Evolutionary conservation across 352 stramenopile species (phyloP).

Genomic region (Globisporangium acanthophoron): DNA sequence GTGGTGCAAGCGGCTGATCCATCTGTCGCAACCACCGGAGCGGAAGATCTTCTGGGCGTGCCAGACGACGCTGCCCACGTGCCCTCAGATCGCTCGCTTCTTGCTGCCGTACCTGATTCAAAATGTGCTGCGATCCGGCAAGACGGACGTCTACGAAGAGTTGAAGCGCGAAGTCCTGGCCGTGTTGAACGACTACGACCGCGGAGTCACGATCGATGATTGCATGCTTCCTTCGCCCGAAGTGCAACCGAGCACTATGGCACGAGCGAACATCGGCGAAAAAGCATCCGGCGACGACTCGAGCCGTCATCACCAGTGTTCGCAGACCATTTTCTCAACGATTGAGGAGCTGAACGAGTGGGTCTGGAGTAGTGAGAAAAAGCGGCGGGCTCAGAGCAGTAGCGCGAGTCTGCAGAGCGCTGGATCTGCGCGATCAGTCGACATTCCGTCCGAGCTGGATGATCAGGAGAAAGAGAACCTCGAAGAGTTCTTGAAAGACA

Average conservation of each 20-base stretch:
- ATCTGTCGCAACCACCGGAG: slow-evolving; percentile 75
- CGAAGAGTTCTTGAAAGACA: slow-evolving; percentile 72
- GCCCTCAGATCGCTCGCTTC: slow-evolving; percentile 71
- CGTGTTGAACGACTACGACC: slow-evolving; percentile 67
- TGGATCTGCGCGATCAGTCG: slow-evolving; percentile 28
- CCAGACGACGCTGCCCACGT: slow-evolving; percentile 50
- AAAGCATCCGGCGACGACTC: slow-evolving; percentile 41
- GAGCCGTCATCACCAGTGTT: slow-evolving; percentile 80
- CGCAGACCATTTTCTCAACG: slow-evolving; percentile 80
- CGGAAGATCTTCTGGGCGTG: slow-evolving; percentile 81
- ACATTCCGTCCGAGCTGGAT: slow-evolving; percentile 47
- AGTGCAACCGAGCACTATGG: slow-evolving; percentile 9
- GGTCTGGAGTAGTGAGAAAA: slow-evolving; percentile 84
- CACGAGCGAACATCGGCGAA: slow-evolving; percentile 5
- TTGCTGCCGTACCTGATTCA: slow-evolving; percentile 83
- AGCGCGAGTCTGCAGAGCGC: slow-evolving; percentile 26
- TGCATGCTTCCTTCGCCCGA: slow-evolving; percentile 30
- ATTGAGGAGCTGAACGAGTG: slow-evolving; percentile 87
- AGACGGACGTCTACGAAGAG: slow-evolving; percentile 52
- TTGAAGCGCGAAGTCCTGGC: slow-evolving; percentile 80
- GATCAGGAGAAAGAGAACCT: slow-evolving; percentile 76
- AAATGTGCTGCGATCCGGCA: slow-evolving; percentile 73
- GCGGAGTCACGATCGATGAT: slow-evolving; percentile 50
- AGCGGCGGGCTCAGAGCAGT: slow-evolving; percentile 51
- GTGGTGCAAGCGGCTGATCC: slow-evolving; percentile 74